These are phyloP conservation scores for Scytalidium lignicola DNA, from an alignment of 2,329 filamentous ascomycete genomes.

Conservation along the genomic window DNA sequence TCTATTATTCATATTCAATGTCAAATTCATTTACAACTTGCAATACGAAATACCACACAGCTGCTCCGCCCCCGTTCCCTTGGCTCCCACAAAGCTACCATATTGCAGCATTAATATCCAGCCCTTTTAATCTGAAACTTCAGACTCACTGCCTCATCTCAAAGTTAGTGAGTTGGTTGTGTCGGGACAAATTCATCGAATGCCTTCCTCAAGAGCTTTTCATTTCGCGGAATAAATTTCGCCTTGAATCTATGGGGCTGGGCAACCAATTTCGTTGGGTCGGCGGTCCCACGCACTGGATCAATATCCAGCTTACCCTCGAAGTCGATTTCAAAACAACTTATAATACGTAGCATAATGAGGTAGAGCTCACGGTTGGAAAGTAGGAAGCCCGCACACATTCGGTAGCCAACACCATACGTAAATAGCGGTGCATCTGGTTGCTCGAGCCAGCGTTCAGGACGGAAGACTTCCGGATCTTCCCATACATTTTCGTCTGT, in stretches of 20 bases:
- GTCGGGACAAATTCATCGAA: conserved; percentile 19
- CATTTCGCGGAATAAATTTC: conserved; percentile 49
- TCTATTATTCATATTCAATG: no score
- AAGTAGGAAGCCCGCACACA: conserved; percentile 58
- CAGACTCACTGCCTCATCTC: no score
- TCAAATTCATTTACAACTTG: no score
- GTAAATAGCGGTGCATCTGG: conserved; percentile 56
- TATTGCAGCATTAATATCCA: no score
- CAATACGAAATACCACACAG: no score
- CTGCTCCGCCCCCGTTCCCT: no score
- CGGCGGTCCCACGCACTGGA: conserved; percentile 51
- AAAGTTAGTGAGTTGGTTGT: not conserved
- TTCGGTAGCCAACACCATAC: conserved; percentile 60
- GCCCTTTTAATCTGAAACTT: no score
- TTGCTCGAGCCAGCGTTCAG: conserved; percentile 56
- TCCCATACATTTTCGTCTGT: conserved; percentile 46
- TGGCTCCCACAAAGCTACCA: no score
- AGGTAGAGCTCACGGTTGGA: conserved; percentile 61
- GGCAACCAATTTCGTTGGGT: conserved; percentile 55
- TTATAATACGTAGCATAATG: conserved; percentile 54
- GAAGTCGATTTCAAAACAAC: conserved; percentile 52
- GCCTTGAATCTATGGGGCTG: conserved; percentile 53
- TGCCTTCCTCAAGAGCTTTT: conserved; percentile 34
- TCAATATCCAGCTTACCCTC: conserved; percentile 49
- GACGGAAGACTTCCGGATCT: conserved; percentile 52